A percentile compares a stretch with the other conserved stretches of the same genome.
Conservation (phyloP, 257 asterid genomes). For the Primulina huaijiensis region DNA sequence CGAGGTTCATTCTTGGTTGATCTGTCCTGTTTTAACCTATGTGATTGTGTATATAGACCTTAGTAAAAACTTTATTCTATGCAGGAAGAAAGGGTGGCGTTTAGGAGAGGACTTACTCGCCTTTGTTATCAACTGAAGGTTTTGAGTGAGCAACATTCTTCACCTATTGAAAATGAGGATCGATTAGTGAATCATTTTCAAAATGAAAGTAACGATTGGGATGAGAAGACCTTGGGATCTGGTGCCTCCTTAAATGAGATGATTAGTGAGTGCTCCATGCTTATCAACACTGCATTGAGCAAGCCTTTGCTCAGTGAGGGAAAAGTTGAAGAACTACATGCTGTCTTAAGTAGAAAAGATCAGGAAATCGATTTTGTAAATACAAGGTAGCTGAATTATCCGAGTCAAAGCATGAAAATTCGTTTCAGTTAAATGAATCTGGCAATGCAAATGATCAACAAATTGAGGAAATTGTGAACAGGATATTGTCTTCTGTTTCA, state of each 20-base stretch:
- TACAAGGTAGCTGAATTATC: conserved; percentile 28
- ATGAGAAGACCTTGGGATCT: conserved; percentile 20
- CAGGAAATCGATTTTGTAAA: conserved; percentile 37
- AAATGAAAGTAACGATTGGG: conserved; percentile 8
- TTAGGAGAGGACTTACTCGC: conserved; percentile 28
- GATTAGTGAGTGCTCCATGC: conserved; percentile 31
- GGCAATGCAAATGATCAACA: conserved; percentile 44
- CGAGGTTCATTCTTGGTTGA: conserved; percentile 30
- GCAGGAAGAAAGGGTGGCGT: conserved; percentile 41
- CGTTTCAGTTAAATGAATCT: conserved; percentile 34
- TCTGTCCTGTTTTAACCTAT: background rate
- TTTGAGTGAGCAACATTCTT: conserved; percentile 22
- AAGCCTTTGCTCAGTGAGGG: conserved; percentile 27
- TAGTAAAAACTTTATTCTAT: conserved; percentile 4
- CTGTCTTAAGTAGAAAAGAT: conserved; percentile 32
- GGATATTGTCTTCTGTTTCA: conserved; percentile 52
- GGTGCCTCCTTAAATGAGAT: conserved; percentile 29
- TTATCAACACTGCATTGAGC: conserved; percentile 24
- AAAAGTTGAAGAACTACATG: conserved; percentile 30
- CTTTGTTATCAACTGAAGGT: conserved; percentile 32
- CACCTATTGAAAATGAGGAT: conserved; percentile 13
- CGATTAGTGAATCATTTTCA: conserved; percentile 20
- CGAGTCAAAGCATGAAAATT: conserved; percentile 29
- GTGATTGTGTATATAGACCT: background rate
- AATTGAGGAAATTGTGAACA: conserved; percentile 47